phyloP scores from a whole-genome alignment of 495 filamentous ascomycete genomes.

The Penicillium riverlandense region DNA sequence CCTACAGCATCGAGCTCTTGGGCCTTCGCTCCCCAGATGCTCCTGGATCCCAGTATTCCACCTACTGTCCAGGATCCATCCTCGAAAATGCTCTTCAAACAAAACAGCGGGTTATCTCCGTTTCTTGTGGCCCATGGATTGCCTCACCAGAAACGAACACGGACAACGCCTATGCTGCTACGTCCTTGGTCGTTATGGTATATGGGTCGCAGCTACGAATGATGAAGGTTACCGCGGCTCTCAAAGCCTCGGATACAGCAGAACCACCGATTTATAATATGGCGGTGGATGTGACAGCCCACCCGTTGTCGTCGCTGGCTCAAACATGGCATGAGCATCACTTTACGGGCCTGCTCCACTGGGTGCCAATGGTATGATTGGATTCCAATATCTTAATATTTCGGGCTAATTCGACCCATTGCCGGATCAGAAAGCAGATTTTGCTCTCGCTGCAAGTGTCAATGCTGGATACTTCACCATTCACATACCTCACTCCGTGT shows the following conservation, averaged over 20 bases:
- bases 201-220: slow-evolving; percentile 24
- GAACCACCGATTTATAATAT: slow-evolving; percentile 2
- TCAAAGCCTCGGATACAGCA: slow-evolving; percentile 1
- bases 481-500: slow-evolving; percentile 9
- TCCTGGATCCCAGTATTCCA: slow-evolving; percentile 3
- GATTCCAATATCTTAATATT: neutral
- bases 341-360: slow-evolving; percentile 29
- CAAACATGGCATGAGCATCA: slow-evolving; percentile 6
- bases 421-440: no score
- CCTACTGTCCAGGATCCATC: slow-evolving; percentile 19
- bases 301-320: slow-evolving; percentile 2
- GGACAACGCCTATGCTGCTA: slow-evolving; percentile 6
- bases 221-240: slow-evolving; percentile 16
- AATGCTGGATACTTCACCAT: slow-evolving; percentile 17
- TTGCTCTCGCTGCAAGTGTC: slow-evolving; percentile 13
- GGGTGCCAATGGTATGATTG: slow-evolving; percentile 25
- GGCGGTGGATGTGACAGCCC: slow-evolving; percentile 7
- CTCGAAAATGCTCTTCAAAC: slow-evolving; percentile 19
- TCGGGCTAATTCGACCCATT: no score
- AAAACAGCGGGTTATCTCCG: slow-evolving; percentile 12
- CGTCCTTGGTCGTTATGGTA: slow-evolving; percentile 19
- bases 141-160: neutral
- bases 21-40: slow-evolving; percentile 12
- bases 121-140: slow-evolving; percentile 36
- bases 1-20: slow-evolving; percentile 20